A percentile compares a stretch with the other conserved stretches of the same genome.
Evolutionary conservation across 129 eudicot genomes (phyloP).

Genomic region (Artemisia argyi): DNA sequence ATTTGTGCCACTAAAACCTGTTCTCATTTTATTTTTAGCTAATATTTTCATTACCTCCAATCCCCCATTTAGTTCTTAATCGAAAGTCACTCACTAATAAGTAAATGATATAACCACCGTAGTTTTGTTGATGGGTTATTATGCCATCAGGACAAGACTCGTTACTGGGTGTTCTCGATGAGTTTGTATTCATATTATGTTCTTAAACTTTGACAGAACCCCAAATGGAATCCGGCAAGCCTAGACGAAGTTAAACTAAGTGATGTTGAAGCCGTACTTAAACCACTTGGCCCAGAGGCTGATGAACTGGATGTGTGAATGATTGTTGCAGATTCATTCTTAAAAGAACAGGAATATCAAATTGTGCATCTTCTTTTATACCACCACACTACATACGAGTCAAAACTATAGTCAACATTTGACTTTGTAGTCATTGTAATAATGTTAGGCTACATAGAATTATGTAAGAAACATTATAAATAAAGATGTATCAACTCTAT

Average conservation of each 20-base stretch:
- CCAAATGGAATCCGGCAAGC: slow-evolving; percentile 78
- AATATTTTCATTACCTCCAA: too few species aligned
- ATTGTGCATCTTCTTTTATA: too few species aligned
- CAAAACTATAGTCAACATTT: too few species aligned
- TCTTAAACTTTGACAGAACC: slow-evolving; percentile 56
- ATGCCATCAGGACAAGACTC: background rate
- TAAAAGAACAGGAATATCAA: background rate
- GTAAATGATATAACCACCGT: background rate
- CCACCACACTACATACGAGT: too few species aligned
- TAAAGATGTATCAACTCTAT: too few species aligned
- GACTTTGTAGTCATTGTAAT: too few species aligned
- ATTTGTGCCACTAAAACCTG: too few species aligned
- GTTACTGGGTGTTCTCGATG: background rate
- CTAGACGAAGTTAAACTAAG: slow-evolving; percentile 65
- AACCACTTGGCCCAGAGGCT: slow-evolving; percentile 41
- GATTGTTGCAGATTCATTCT: background rate
- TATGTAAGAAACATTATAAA: too few species aligned
- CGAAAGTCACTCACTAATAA: background rate
- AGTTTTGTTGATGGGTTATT: background rate
- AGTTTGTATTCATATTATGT: background rate
- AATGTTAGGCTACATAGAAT: too few species aligned
- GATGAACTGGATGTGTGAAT: slow-evolving; percentile 64
- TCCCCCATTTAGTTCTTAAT: background rate
- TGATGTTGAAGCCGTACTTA: slow-evolving; percentile 64
- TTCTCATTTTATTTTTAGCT: too few species aligned